Evolutionary conservation across 139 green algal species (phyloP).

Genomic region (Gonium pectorale): DNA sequence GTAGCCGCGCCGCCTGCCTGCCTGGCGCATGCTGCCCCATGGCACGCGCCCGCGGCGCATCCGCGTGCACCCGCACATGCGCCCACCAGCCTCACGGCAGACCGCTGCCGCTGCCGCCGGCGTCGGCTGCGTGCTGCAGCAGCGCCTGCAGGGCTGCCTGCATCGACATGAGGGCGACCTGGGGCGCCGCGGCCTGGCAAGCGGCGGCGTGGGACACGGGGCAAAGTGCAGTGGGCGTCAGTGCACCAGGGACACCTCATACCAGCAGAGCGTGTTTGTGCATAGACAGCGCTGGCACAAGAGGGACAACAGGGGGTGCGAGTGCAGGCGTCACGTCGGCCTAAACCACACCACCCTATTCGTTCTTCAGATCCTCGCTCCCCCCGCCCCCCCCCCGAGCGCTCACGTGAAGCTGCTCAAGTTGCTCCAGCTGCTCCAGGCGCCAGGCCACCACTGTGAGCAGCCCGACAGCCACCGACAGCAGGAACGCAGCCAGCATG

Average conservation of each 20-base stretch:
- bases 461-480: constrained; percentile 72
- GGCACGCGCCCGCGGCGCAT: too few species aligned
- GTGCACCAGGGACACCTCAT: not conserved
- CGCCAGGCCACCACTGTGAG: constrained; percentile 77
- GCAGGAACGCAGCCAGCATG: constrained; percentile 78
- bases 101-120: too few species aligned
- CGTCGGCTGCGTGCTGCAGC: too few species aligned
- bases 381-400: not conserved
- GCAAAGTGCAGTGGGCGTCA: not conserved
- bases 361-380: too few species aligned
- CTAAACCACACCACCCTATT: not conserved
- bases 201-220: not conserved
- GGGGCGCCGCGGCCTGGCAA: not conserved
- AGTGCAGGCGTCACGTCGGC: not conserved
- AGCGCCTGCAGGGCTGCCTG: constrained; percentile 35
- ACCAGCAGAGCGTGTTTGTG: not conserved
- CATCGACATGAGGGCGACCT: constrained; percentile 22
- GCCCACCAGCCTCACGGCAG: too few species aligned
- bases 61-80: too few species aligned
- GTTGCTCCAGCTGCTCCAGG: constrained; percentile 37
- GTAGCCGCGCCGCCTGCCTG: too few species aligned
- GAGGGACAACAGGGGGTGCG: not conserved
- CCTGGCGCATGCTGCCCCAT: too few species aligned
- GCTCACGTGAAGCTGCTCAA: too few species aligned
- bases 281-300: not conserved